Base-by-base conservation (phyloP, 352 stramenopile species). In the Peronospora destructor region DNA sequence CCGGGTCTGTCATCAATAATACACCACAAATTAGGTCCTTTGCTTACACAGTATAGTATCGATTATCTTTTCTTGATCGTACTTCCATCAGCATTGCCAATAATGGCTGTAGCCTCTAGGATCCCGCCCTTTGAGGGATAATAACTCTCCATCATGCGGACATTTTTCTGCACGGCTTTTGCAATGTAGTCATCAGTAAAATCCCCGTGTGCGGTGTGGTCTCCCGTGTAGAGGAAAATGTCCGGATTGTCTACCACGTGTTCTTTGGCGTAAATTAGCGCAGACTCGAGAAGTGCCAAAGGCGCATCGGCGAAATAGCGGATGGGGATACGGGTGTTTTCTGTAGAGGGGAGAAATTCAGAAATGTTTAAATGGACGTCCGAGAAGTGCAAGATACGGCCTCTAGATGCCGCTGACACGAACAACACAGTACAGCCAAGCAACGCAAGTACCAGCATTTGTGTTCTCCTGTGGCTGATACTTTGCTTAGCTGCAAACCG, bases 281-380 rank as follows among this genome's bases (percentile, higher is more conserved):
- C 79, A 6, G 81, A 87, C 37, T 87, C 66, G 2, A 94, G 61
- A 17, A 94, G 55, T 33, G 43, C 36, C 25, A 88, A 42, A 0
- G 83, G 68, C 2, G 76, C 62, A 48, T 91, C 78, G 13, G 60
- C 45, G 30, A 64, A 71, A 49, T 90, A 87, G 17, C 49, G 60
- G 40, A 71, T 73, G 4, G 64, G 68, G 21, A 77, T 57, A 25
- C 41, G 49, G 12, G 62, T 64, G 19, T 68, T 71, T 23, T 84
- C 65, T 4, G 23, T 19, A 0, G 53, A 45, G n/a, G 71, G 53
- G 10, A 81, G 55, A 14, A 62, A 67, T 14, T 44, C 37, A 5
- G 81, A 88, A 42, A 88, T 63, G 46, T 94, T 91, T 11, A 94
- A 60, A 46, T 94, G 80, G 16, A 92, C 81, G 55, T 94, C 84